Percentiles rank a stretch among this genome's conserved stretches.
Conservation (phyloP, 345 rosid species). For the Euphorbia peplus region DNA sequence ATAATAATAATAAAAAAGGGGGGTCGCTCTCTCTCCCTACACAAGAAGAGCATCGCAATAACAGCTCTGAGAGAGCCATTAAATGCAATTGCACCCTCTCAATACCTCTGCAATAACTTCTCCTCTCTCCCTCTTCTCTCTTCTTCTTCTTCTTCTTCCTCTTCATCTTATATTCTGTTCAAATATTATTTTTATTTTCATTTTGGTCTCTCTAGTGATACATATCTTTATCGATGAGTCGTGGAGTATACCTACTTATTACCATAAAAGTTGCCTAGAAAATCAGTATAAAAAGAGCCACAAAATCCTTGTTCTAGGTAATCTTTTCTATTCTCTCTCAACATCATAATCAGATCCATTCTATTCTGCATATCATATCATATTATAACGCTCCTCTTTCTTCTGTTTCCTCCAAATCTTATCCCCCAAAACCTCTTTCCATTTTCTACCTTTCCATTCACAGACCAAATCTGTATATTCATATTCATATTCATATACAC, state of each 20-base stretch:
- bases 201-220: slow-evolving; percentile 1
- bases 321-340: too few species aligned
- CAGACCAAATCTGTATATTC: too few species aligned
- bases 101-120: slow-evolving; percentile 68
- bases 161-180: neutral
- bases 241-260: slow-evolving; percentile 12
- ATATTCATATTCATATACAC: too few species aligned
- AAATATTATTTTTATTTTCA: neutral
- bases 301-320: slow-evolving; percentile 6
- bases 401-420: too few species aligned
- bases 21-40: too few species aligned
- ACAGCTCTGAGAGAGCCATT: slow-evolving; percentile 33
- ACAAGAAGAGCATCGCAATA: too few species aligned
- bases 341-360: slow-evolving; percentile 20
- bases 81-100: slow-evolving; percentile 80
- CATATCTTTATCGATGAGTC: too few species aligned
- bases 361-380: too few species aligned
- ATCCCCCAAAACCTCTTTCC: too few species aligned
- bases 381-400: too few species aligned
- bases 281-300: slow-evolving; percentile 8
- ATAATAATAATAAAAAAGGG: too few species aligned
- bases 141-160: slow-evolving; percentile 23
- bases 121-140: slow-evolving; percentile 39
- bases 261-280: slow-evolving; percentile 16
- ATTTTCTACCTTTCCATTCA: too few species aligned